Conservation (phyloP, 108 stramenopile genomes). For the Ochromonas danica region DNA sequence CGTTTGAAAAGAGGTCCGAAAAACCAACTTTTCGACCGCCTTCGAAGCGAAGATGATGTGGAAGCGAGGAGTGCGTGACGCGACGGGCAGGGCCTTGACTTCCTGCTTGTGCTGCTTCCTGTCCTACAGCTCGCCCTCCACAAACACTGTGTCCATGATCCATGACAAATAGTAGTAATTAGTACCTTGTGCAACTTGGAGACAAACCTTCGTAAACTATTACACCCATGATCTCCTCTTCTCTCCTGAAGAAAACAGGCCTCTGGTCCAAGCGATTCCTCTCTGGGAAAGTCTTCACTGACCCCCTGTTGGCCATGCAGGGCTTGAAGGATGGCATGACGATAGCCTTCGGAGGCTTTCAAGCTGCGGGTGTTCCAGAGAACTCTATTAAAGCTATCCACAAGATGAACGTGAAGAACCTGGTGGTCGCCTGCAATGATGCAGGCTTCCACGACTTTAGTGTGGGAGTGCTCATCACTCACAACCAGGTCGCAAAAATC, state of each 20-base stretch:
- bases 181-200: conserved; percentile 9
- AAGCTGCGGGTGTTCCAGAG: conserved; percentile 53
- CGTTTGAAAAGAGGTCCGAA: too few relatives aligned
- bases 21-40: background rate
- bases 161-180: conserved; percentile 6
- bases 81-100: too few relatives aligned
- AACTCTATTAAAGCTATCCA: conserved; percentile 46
- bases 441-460: conserved; percentile 76
- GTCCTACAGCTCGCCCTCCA: too few relatives aligned
- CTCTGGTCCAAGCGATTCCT: background rate
- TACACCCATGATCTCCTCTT: conserved; percentile 8
- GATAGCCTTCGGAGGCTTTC: conserved; percentile 47
- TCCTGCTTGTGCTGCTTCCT: too few relatives aligned
- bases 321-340: background rate
- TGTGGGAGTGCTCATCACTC: conserved; percentile 68
- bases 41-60: background rate
- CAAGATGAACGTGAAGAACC: conserved; percentile 8
- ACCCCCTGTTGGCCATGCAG: conserved; percentile 4
- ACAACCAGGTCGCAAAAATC: conserved; percentile 76
- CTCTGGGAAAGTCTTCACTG: background rate
- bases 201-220: too few relatives aligned
- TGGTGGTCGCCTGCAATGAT: conserved; percentile 72
- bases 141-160: background rate
- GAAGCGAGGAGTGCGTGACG: background rate
- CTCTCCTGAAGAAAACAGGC: conserved; percentile 5